A percentile compares a stretch with the other conserved stretches of the same genome.
Evolutionary conservation across 2,329 filamentous ascomycete genomes (phyloP).

Genomic region (Paecilomyces formosus): DNA sequence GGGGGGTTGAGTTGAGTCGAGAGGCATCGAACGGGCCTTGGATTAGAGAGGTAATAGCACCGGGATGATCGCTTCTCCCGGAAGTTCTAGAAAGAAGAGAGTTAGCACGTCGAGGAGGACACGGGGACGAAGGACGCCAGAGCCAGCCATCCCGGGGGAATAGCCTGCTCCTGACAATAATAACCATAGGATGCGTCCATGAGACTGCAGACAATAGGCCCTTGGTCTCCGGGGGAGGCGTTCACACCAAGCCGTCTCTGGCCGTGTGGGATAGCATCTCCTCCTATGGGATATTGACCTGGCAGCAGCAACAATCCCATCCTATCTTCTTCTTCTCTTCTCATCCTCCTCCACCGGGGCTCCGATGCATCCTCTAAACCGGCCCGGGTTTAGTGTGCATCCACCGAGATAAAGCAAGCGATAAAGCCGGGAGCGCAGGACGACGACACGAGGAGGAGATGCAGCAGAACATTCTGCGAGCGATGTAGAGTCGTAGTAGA

Average conservation of each 20-base stretch:
- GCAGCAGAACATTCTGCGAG: slow-evolving; percentile 1
- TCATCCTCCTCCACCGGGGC: not conserved
- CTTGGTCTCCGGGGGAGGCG: not conserved
- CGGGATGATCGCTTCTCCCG: not conserved
- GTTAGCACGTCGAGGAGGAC: not conserved
- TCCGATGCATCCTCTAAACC: not conserved
- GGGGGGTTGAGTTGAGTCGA: not conserved
- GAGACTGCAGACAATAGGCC: not conserved
- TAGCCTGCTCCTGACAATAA: not conserved
- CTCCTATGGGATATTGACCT: not conserved
- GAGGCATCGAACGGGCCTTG: not conserved
- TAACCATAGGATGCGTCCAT: too few relatives aligned
- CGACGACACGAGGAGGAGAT: slow-evolving; percentile 20
- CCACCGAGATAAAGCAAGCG: not conserved
- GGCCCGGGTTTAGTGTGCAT: not conserved
- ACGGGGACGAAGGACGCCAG: not conserved
- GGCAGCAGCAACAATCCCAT: too few relatives aligned
- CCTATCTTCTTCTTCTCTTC: too few relatives aligned
- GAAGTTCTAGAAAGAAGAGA: not conserved
- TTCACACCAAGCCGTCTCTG: not conserved
- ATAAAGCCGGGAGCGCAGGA: slow-evolving; percentile 21
- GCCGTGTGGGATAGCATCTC: not conserved
- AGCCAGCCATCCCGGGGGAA: not conserved
- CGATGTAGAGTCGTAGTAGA: not conserved
- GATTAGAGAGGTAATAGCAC: not conserved